Conservation (phyloP, 2,329 filamentous ascomycete genomes). For the Aspergillus sergii region DNA sequence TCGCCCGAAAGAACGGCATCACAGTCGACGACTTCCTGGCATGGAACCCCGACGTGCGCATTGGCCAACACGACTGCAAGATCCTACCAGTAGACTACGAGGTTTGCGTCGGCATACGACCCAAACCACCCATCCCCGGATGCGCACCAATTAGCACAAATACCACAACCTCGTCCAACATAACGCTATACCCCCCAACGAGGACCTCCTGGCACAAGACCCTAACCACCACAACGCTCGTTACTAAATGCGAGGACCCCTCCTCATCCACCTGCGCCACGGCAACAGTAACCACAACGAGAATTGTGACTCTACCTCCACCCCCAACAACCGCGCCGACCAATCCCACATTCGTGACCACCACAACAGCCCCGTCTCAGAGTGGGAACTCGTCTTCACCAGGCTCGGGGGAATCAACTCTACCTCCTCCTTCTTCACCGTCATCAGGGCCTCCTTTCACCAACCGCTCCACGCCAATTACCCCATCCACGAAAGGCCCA, state of each 20-base stretch:
- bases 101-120: not conserved
- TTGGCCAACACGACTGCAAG: not conserved
- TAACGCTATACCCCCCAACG: not conserved
- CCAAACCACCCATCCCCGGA: not conserved
- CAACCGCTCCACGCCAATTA: no score
- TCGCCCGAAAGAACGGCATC: not conserved
- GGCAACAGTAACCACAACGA: not conserved
- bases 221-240: not conserved
- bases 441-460: no score
- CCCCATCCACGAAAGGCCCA: not conserved
- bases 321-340: not conserved
- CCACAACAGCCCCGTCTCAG: not conserved
- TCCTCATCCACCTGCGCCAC: not conserved
- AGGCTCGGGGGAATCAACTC: no score
- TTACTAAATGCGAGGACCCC: not conserved
- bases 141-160: not conserved
- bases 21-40: not conserved
- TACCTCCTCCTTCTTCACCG: no score
- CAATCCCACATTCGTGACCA: not conserved
- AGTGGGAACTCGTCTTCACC: not conserved
- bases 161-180: not conserved
- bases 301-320: not conserved
- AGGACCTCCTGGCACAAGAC: not conserved
- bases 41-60: not conserved
- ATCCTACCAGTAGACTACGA: not conserved